Evolutionary conservation across 805 yeast species (phyloP).

Genomic region (Tetrapisispora arboricola): DNA sequence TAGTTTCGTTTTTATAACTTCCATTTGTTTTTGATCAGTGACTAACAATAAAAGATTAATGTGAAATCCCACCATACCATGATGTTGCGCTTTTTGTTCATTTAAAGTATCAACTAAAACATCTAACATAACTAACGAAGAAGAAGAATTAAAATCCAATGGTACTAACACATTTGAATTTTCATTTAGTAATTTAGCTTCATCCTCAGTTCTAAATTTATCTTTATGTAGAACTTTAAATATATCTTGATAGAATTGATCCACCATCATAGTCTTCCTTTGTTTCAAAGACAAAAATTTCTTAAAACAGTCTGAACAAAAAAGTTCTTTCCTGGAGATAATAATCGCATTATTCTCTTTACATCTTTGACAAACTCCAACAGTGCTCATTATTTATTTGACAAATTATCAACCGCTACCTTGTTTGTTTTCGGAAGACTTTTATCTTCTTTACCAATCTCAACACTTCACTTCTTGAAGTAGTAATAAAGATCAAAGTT

Average conservation of each 20-base stretch:
- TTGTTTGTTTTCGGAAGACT: no score
- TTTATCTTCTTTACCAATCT: no score
- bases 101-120: slow-evolving; percentile 48
- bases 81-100: slow-evolving; percentile 52
- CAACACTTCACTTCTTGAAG: no score
- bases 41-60: slow-evolving; percentile 37
- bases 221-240: slow-evolving; percentile 33
- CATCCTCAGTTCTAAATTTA: slow-evolving; percentile 13
- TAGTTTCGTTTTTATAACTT: slow-evolving; percentile 9
- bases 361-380: slow-evolving; percentile 12
- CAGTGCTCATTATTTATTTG: not conserved
- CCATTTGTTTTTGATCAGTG: slow-evolving; percentile 32
- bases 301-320: slow-evolving; percentile 45
- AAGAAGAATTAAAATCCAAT: slow-evolving; percentile 43
- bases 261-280: slow-evolving; percentile 58
- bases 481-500: no score
- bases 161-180: slow-evolving; percentile 44
- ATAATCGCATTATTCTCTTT: slow-evolving; percentile 11
- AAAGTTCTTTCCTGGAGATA: slow-evolving; percentile 24
- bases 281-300: slow-evolving; percentile 71
- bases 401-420: no score
- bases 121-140: slow-evolving; percentile 62
- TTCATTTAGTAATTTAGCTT: slow-evolving; percentile 27
- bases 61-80: slow-evolving; percentile 60
- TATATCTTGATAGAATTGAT: slow-evolving; percentile 62